Evolutionary conservation across 768 basidiomycete species (phyloP).

Genomic region (Serendipita sp.): DNA sequence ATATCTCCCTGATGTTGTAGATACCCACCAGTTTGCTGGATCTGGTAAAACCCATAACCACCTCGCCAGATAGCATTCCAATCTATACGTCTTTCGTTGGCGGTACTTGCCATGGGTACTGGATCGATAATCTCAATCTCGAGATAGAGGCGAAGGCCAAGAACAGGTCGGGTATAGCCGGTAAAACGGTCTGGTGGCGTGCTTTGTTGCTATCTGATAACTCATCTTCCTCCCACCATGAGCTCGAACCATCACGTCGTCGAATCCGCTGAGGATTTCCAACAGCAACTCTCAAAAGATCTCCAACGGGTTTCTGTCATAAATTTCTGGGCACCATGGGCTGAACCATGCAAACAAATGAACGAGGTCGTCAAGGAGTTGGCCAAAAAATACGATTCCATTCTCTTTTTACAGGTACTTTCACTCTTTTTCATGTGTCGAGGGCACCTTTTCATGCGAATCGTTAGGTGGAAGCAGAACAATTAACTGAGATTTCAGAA

Average conservation of each 20-base stretch:
- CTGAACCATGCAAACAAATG: slow-evolving; percentile 80
- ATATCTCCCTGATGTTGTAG: no score
- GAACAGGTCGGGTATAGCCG: no score
- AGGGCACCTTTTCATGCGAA: background rate
- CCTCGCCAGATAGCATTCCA: no score
- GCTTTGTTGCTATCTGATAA: background rate
- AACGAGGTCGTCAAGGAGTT: slow-evolving; percentile 62
- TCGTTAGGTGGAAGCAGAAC: slow-evolving; percentile 65
- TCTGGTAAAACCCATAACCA: no score
- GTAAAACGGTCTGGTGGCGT: background rate
- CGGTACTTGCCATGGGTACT: no score
- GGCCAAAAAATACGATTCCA: slow-evolving; percentile 46
- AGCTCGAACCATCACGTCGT: slow-evolving; percentile 31
- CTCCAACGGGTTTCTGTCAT: slow-evolving; percentile 69
- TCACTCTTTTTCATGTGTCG: no score
- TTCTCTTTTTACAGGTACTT: slow-evolving; percentile 61
- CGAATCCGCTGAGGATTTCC: slow-evolving; percentile 53
- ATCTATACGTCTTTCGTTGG: no score
- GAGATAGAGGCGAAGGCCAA: no score
- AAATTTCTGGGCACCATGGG: slow-evolving; percentile 92
- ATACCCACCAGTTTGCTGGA: no score
- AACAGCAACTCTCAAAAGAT: slow-evolving; percentile 55
- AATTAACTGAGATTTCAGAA: slow-evolving; percentile 68
- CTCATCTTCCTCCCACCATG: slow-evolving; percentile 12
- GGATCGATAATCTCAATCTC: no score